Evolutionary conservation across 805 yeast species (phyloP).

Genomic region (Wickerhamomyces strasburgensis): DNA sequence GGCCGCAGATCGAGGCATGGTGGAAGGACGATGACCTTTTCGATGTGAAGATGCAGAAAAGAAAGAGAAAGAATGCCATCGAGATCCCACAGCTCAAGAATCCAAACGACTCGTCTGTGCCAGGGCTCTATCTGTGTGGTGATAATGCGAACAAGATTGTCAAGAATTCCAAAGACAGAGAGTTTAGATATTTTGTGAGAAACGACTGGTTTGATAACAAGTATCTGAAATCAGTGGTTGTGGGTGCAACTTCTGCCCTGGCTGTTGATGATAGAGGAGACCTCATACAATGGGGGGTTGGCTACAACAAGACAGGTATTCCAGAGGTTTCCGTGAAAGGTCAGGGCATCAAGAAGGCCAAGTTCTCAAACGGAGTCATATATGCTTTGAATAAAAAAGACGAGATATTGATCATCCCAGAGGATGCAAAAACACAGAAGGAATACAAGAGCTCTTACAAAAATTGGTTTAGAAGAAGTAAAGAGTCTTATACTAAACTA

Average conservation of each 20-base stretch:
- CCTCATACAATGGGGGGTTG: slow-evolving; percentile 66
- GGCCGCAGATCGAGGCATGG: slow-evolving; percentile 30
- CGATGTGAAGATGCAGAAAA: slow-evolving; percentile 19
- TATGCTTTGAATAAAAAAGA: slow-evolving; percentile 40
- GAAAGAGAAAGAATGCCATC: slow-evolving; percentile 20
- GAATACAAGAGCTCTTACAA: slow-evolving; percentile 6
- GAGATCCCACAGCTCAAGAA: slow-evolving; percentile 29
- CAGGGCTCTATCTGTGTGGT: slow-evolving; percentile 67
- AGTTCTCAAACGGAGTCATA: slow-evolving; percentile 48
- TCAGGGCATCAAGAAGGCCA: slow-evolving; percentile 37
- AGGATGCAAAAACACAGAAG: slow-evolving; percentile 10
- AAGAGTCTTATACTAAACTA: slow-evolving; percentile 10
- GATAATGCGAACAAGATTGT: slow-evolving; percentile 39
- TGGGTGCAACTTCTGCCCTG: slow-evolving; percentile 38
- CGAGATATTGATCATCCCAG: slow-evolving; percentile 33
- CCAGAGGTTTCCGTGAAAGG: slow-evolving; percentile 41
- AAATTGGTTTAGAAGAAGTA: slow-evolving; percentile 13
- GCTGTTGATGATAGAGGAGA: slow-evolving; percentile 69
- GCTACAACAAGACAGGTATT: slow-evolving; percentile 26
- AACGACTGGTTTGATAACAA: slow-evolving; percentile 59
- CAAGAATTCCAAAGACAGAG: slow-evolving; percentile 24
- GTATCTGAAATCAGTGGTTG: slow-evolving; percentile 49
- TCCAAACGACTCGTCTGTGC: slow-evolving; percentile 35
- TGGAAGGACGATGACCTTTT: slow-evolving; percentile 22
- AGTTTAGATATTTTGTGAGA: slow-evolving; percentile 52